These are phyloP conservation scores for Claviceps digitariae DNA, from an alignment of 2,329 filamentous ascomycete species.

Conservation along the genomic window DNA sequence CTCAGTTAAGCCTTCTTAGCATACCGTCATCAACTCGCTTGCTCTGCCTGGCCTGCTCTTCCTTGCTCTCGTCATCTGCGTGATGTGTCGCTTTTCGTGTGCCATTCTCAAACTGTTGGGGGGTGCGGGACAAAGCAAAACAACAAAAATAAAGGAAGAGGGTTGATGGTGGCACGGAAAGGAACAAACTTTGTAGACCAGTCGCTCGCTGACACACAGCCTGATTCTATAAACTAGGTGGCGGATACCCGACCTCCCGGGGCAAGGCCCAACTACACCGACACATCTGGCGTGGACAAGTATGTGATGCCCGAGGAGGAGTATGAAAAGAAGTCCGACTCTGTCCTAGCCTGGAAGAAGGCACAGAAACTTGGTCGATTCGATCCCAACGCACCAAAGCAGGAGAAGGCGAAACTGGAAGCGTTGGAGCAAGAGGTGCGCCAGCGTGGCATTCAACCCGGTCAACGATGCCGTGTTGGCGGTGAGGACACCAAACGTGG, in stretches of 20 bases:
- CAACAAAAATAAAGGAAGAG: background rate
- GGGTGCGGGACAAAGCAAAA: too few species aligned
- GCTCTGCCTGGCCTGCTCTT: background rate
- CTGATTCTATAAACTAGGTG: slow-evolving; percentile 39
- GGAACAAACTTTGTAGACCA: background rate
- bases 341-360: slow-evolving; percentile 91
- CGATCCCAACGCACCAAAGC: slow-evolving; percentile 66
- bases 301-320: slow-evolving; percentile 76
- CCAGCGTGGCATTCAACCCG: slow-evolving; percentile 51
- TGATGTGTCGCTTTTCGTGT: background rate
- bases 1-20: background rate
- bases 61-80: background rate
- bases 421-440: slow-evolving; percentile 57
- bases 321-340: slow-evolving; percentile 77
- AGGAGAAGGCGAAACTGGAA: slow-evolving; percentile 58
- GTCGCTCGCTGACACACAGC: slow-evolving; percentile 17
- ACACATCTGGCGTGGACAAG: slow-evolving; percentile 71
- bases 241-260: slow-evolving; percentile 64
- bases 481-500: slow-evolving; percentile 58
- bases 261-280: slow-evolving; percentile 66
- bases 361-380: slow-evolving; percentile 92
- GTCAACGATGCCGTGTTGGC: slow-evolving; percentile 50
- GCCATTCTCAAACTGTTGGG: background rate
- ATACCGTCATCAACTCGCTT: background rate
- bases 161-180: background rate